Evolutionary conservation across 1,284 basidiomycete species (phyloP).

Genomic region (Albatrellus sp.): DNA sequence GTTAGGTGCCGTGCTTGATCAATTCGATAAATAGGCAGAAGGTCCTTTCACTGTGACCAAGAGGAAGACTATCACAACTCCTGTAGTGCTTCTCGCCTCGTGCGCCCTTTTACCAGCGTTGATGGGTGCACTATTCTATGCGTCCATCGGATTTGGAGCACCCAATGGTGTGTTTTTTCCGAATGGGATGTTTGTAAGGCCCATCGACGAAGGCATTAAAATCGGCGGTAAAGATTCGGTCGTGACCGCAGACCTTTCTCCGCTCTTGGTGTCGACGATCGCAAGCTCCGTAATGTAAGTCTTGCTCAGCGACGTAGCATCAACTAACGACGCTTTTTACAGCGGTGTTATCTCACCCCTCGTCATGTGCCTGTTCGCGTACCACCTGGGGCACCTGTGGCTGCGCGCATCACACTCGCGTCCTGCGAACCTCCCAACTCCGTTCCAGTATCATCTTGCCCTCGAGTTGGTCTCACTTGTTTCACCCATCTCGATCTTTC

Average conservation of each 20-base stretch:
- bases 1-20: no score
- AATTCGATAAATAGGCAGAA: no score
- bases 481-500: not conserved
- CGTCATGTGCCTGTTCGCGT: not conserved
- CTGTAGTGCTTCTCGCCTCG: not conserved
- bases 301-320: not conserved
- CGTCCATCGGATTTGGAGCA: not conserved
- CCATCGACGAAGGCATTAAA: not conserved
- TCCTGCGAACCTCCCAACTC: not conserved
- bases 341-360: not conserved
- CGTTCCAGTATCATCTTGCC: not conserved
- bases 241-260: not conserved
- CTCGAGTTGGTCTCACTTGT: not conserved
- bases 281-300: not conserved
- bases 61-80: no score
- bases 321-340: not conserved
- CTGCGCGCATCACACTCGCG: not conserved
- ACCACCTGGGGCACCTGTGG: not conserved
- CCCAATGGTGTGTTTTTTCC: not conserved
- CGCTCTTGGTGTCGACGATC: not conserved
- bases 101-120: not conserved
- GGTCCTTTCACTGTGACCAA: no score
- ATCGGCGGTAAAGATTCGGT: not conserved
- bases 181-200: not conserved
- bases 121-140: not conserved